phyloP scores from a whole-genome alignment of 306 rosid genomes.

The Purshia tridentata region DNA sequence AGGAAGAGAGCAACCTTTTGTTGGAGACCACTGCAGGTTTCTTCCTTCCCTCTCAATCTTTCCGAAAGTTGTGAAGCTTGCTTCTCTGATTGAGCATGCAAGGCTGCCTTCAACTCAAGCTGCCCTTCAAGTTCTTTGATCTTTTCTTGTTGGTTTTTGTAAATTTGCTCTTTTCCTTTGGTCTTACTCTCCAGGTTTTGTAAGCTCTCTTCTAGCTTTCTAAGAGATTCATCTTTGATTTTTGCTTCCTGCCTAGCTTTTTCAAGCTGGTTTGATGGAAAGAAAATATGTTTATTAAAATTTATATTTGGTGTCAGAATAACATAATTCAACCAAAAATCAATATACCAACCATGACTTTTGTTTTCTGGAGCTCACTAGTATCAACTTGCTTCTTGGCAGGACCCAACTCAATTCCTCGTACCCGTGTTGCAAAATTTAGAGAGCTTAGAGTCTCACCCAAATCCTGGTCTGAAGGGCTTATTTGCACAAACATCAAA shows the following conservation, averaged over 20 bases:
- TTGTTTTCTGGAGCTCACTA: conserved; percentile 66
- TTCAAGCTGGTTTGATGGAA: conserved; percentile 57
- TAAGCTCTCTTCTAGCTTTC: conserved; percentile 73
- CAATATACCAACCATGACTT: conserved; percentile 55
- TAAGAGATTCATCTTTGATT: conserved; percentile 65
- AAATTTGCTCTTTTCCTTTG: conserved; percentile 64
- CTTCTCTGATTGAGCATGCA: conserved; percentile 70
- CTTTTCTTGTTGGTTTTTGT: conserved; percentile 62
- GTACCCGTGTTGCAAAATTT: conserved; percentile 82
- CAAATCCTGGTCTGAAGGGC: conserved; percentile 82
- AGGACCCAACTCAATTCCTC: conserved; percentile 87
- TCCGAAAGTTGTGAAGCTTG: conserved; percentile 66
- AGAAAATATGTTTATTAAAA: not conserved
- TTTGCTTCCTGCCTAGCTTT: conserved; percentile 68
- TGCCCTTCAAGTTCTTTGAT: conserved; percentile 83
- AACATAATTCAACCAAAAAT: conserved; percentile 2
- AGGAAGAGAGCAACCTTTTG: conserved; percentile 54
- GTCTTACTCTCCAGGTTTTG: conserved; percentile 72
- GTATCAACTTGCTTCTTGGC: conserved; percentile 80
- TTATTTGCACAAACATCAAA: conserved; percentile 85
- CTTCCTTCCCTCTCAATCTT: conserved; percentile 65
- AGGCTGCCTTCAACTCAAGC: conserved; percentile 55
- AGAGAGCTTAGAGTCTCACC: conserved; percentile 85
- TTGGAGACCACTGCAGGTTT: conserved; percentile 62
- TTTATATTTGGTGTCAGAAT: too few relatives aligned